Base-by-base conservation (phyloP, 148 eudicot species). In the Polygonum maritimum region DNA sequence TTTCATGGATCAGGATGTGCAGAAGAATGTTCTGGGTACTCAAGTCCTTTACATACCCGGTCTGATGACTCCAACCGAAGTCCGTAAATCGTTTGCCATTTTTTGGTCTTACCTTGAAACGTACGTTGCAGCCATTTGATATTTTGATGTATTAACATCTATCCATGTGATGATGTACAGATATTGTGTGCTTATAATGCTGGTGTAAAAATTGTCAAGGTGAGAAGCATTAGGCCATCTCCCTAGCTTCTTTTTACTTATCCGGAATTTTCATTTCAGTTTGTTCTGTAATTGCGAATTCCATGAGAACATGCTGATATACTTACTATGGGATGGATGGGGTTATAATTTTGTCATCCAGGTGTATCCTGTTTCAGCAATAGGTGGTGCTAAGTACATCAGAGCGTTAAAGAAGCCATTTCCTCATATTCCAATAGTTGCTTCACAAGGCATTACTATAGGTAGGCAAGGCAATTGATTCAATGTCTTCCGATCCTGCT, bases 61-160 rank as follows among this genome's bases (percentile, higher is more conserved):
- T 22, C 97, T 69, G 70, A 89, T 89, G 97, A 94, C 94, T 76
- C 98, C 98, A 45, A 86, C 98, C 47, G 98, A 94, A 88, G 98
- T 92, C 85, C 48, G 81, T 45, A 52, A 31, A 52, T 51, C 41
- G 67, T 48, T 35, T 31, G 22, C 73, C 52, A 65, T 44, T 76
- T 78, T 15, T 40, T 41, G 48, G 21, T 31, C 71, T 36, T 35
- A 55, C 69, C 16, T 19, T 41, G 12, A 39, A 47, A 26, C 31
- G 31, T 26, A 26, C 55, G 31, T 39, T 38, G 44, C 11, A 6
- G 14, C 13, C 22, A 38, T 70, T 70, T 22, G 48, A 38, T 45
- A 48, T 26, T 72, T 8, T 45, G 33, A 21, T 45, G 8, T 15
- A 9, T n/a, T 14, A 31, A 22, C 13, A 11, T 8, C 49, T 47